Evolutionary conservation across 768 basidiomycete genomes (phyloP).

Genomic region (Harrya chromipes): DNA sequence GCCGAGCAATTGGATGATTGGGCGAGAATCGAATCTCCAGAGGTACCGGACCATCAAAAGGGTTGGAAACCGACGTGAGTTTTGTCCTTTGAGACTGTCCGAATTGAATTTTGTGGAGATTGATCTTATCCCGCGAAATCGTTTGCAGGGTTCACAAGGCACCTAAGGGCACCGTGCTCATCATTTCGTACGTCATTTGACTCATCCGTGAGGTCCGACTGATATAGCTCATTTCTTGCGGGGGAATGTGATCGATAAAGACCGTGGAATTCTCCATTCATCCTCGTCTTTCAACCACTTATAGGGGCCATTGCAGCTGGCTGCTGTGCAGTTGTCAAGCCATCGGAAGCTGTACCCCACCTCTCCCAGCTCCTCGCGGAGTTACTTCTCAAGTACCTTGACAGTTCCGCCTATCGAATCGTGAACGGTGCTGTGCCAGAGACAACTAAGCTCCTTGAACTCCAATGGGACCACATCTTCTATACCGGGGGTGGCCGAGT

Average conservation of each 20-base stretch:
- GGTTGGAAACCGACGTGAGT: slow-evolving; percentile 48
- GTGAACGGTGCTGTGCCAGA: slow-evolving; percentile 48
- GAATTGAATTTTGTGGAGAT: not conserved
- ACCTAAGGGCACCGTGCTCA: slow-evolving; percentile 60
- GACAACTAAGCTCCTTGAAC: slow-evolving; percentile 31
- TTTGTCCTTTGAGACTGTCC: not conserved
- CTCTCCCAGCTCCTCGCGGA: slow-evolving; percentile 48
- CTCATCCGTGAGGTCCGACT: not conserved
- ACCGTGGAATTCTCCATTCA: slow-evolving; percentile 67
- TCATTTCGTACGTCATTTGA: slow-evolving; percentile 50
- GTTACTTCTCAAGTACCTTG: slow-evolving; percentile 56
- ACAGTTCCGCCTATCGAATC: slow-evolving; percentile 47
- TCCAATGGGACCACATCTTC: slow-evolving; percentile 35
- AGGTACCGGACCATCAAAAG: slow-evolving; percentile 40
- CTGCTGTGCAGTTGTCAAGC: slow-evolving; percentile 63
- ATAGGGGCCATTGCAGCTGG: slow-evolving; percentile 75
- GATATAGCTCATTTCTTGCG: not conserved
- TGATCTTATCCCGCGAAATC: too few relatives aligned
- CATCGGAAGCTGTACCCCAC: slow-evolving; percentile 54
- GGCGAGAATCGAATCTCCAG: slow-evolving; percentile 43
- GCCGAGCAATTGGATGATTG: slow-evolving; percentile 57
- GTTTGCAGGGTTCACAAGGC: slow-evolving; percentile 40
- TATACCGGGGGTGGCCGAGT: slow-evolving; percentile 36
- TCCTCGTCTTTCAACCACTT: slow-evolving; percentile 54
- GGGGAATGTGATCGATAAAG: slow-evolving; percentile 26